Evolutionary conservation across 1,139 yeast genomes (phyloP).

Genomic region (Suhomyces bokatorum): DNA sequence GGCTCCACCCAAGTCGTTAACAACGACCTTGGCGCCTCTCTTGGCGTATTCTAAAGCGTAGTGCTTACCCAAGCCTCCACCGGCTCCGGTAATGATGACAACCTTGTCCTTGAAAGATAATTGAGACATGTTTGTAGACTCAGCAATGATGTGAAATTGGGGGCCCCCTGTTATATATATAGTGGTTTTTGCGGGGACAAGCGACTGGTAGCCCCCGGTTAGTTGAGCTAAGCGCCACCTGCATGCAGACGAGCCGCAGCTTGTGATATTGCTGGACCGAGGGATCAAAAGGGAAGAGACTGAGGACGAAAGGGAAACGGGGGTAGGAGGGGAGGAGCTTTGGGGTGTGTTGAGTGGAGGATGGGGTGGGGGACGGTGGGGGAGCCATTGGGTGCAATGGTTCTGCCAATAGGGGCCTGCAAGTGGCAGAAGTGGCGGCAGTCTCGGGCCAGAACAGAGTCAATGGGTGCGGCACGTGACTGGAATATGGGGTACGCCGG

Average conservation of each 20-base stretch:
- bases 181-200: conserved; percentile 9
- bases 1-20: conserved; percentile 90
- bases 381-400: background rate
- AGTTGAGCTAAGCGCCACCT: background rate
- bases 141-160: conserved; percentile 1
- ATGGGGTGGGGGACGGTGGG: background rate
- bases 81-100: conserved; percentile 93
- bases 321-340: background rate
- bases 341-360: background rate
- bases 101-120: conserved; percentile 73
- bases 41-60: conserved; percentile 87
- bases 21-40: conserved; percentile 90
- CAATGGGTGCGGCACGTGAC: background rate
- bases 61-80: conserved; percentile 91
- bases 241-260: conserved; percentile 1
- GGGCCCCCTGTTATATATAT: conserved; percentile 8
- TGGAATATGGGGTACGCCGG: background rate
- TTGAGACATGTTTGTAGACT: conserved; percentile 29
- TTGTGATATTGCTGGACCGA: conserved; percentile 3
- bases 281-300: background rate
- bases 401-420: background rate
- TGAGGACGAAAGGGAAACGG: background rate
- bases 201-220: background rate
- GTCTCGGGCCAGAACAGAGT: no score
- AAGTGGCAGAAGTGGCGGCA: no score